phyloP scores from a whole-genome alignment of 2,329 filamentous ascomycete species.

The Drechslerella coelobrocha region DNA sequence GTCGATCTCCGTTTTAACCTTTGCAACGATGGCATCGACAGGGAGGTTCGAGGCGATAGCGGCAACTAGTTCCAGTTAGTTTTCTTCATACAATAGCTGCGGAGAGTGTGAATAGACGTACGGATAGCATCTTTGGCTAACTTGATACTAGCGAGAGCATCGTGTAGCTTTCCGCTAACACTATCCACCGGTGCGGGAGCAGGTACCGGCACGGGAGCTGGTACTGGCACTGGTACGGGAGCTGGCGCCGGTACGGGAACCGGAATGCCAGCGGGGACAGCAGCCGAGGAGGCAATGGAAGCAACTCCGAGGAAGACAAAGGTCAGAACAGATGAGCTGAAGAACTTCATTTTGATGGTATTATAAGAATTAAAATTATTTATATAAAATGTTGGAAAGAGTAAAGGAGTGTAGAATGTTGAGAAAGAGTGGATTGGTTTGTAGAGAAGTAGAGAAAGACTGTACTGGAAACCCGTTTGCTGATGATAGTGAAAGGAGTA shows the following conservation, averaged over 20 bases:
- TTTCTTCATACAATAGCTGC: too few species aligned
- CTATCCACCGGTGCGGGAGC: too few species aligned
- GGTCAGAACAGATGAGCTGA: conserved; percentile 25
- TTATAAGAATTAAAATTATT: conserved; percentile 14
- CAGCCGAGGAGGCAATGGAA: conserved; percentile 19
- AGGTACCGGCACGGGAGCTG: too few species aligned
- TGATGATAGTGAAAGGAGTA: conserved; percentile 14
- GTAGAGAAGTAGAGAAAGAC: neutral
- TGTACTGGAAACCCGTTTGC: neutral
- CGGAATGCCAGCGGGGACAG: conserved; percentile 8
- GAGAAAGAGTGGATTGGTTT: conserved; percentile 1
- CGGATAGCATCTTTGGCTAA: too few species aligned
- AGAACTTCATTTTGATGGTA: conserved; percentile 49
- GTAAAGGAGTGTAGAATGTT: conserved; percentile 15
- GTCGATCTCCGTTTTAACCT: too few species aligned
- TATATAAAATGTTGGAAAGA: conserved; percentile 13
- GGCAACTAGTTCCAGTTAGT: too few species aligned
- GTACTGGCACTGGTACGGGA: neutral
- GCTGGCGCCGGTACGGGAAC: neutral
- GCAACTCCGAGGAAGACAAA: conserved; percentile 32
- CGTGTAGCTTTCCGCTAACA: too few species aligned
- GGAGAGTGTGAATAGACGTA: too few species aligned
- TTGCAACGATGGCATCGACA: too few species aligned
- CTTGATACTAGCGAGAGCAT: too few species aligned
- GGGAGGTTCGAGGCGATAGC: too few species aligned